Conservation (phyloP, 208 protist genomes). For the Borovskyia barvae region DNA sequence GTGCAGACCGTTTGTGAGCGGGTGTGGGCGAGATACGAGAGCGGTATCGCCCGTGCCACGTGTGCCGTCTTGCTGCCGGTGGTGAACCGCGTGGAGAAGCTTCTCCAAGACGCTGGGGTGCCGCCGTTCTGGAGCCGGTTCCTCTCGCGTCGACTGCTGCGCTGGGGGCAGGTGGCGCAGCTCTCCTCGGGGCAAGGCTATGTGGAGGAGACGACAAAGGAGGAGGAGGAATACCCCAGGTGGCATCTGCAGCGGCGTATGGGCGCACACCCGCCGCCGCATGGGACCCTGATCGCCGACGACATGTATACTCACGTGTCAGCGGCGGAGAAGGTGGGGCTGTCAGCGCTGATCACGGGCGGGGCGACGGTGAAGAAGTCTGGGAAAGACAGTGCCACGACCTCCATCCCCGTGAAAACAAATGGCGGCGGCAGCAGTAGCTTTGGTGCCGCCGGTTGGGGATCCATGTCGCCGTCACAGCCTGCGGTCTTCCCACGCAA, state of each 20-base stretch:
- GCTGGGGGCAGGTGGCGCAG: slow-evolving; percentile 14
- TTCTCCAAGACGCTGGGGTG: neutral
- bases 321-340: slow-evolving; percentile 18
- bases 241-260: slow-evolving; percentile 17
- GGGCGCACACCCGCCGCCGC: slow-evolving; percentile 1
- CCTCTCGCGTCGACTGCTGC: slow-evolving; percentile 11
- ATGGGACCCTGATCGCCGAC: slow-evolving; percentile 29
- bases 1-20: slow-evolving; percentile 63
- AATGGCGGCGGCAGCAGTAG: neutral
- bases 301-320: slow-evolving; percentile 46
- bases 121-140: slow-evolving; percentile 7
- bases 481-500: neutral
- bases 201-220: slow-evolving; percentile 6
- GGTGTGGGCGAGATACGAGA: slow-evolving; percentile 59
- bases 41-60: slow-evolving; percentile 10
- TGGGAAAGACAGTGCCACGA: too few species aligned
- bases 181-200: slow-evolving; percentile 1
- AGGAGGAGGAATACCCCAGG: neutral
- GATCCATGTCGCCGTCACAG: neutral
- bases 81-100: slow-evolving; percentile 11
- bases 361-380: neutral
- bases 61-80: slow-evolving; percentile 25
- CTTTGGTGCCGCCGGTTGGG: neutral
- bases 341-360: neutral
- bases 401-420: too few species aligned